Percentiles rank a stretch among this genome's conserved stretches.
phyloP scores from a whole-genome alignment of 2,329 filamentous ascomycete genomes.

The Cladosporium oxysporum region DNA sequence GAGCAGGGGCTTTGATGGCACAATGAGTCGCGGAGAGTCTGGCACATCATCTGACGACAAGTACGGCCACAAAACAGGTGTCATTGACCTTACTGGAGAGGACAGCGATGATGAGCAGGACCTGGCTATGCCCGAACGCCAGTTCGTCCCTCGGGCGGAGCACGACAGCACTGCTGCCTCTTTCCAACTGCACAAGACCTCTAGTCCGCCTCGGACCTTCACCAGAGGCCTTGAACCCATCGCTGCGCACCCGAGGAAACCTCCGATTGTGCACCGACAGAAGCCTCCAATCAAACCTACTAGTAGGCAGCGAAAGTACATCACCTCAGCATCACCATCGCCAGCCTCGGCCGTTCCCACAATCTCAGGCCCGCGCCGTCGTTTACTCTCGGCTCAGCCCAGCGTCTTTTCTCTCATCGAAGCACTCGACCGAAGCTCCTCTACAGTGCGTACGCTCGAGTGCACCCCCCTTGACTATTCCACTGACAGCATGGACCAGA shows the following conservation, averaged over 20 bases:
- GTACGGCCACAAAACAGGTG: background rate
- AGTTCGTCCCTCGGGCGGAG: conserved; percentile 10
- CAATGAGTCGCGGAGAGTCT: background rate
- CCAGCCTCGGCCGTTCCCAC: background rate
- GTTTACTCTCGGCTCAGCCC: background rate
- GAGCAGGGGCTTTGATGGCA: too few relatives aligned
- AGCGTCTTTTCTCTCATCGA: background rate
- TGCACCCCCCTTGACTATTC: background rate
- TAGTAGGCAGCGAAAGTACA: background rate
- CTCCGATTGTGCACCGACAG: background rate
- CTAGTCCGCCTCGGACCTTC: background rate
- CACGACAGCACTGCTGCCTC: background rate
- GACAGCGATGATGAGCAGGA: background rate
- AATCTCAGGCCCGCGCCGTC: background rate
- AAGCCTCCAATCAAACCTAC: conserved; percentile 14
- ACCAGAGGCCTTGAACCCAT: background rate
- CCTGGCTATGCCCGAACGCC: background rate
- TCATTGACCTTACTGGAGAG: conserved; percentile 7
- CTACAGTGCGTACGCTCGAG: background rate
- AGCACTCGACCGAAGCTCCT: background rate
- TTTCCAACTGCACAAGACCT: background rate
- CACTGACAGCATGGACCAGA: background rate
- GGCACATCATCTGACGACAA: background rate
- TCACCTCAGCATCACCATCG: background rate
- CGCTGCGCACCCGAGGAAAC: conserved; percentile 6